Evolutionary conservation across 805 yeast species (phyloP).

Genomic region (Hanseniaspora lachancei): DNA sequence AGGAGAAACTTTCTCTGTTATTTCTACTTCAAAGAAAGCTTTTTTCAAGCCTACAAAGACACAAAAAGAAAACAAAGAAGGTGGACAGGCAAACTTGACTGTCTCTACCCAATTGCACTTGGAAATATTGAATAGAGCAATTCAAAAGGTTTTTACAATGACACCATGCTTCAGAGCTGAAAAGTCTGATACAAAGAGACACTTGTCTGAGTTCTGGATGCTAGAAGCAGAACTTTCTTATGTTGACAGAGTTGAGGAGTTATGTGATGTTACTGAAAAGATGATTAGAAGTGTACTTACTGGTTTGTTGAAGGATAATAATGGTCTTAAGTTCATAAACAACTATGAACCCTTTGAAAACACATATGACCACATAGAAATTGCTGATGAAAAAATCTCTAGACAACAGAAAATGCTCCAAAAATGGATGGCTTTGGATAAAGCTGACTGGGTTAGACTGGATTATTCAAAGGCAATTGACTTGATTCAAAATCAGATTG

Average conservation of each 20-base stretch:
- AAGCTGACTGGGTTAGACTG: slow-evolving; percentile 48
- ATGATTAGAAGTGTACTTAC: slow-evolving; percentile 47
- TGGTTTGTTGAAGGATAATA: slow-evolving; percentile 21
- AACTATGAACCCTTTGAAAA: slow-evolving; percentile 16
- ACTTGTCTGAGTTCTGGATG: slow-evolving; percentile 95
- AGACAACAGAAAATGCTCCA: slow-evolving; percentile 24
- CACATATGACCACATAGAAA: slow-evolving; percentile 1
- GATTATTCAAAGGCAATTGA: slow-evolving; percentile 67
- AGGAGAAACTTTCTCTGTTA: slow-evolving; percentile 69
- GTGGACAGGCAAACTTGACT: slow-evolving; percentile 39
- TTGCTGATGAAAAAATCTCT: slow-evolving; percentile 20
- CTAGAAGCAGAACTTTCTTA: slow-evolving; percentile 80
- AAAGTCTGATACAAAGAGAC: slow-evolving; percentile 78
- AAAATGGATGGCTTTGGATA: slow-evolving; percentile 50
- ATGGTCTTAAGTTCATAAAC: slow-evolving; percentile 18
- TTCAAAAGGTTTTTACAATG: slow-evolving; percentile 74
- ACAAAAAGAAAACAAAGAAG: slow-evolving; percentile 14
- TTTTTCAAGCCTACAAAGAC: slow-evolving; percentile 11
- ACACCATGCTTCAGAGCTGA: slow-evolving; percentile 94
- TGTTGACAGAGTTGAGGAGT: slow-evolving; percentile 40
- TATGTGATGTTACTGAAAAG: slow-evolving; percentile 53
- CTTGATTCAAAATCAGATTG: slow-evolving; percentile 29
- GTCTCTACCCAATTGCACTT: slow-evolving; percentile 88
- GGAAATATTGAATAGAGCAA: slow-evolving; percentile 63
- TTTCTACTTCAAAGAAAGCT: slow-evolving; percentile 22